A percentile compares a stretch with the other conserved stretches of the same genome.
These are phyloP conservation scores for Sechiopsis laciniata DNA, from an alignment of 306 rosid species.

Conservation along the genomic window DNA sequence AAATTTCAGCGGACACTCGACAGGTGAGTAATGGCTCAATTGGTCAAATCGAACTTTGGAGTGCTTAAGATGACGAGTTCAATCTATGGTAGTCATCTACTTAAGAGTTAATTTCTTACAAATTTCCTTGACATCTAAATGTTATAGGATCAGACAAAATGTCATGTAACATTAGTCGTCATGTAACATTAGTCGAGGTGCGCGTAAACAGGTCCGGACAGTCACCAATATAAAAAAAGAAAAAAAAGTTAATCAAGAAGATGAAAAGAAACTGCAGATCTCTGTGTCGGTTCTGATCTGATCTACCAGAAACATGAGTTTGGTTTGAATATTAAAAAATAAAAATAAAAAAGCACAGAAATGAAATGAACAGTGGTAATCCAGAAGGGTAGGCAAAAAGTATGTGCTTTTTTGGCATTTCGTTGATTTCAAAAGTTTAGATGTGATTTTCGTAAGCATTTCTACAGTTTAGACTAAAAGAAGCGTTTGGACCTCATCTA, in stretches of 20 bases:
- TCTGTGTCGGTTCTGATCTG: slow-evolving; percentile 11
- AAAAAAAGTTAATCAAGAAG: slow-evolving; percentile 13
- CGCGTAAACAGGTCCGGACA: no score
- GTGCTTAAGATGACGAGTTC: no score
- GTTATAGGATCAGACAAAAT: no score
- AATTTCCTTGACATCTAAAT: no score
- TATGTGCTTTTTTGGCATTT: neutral
- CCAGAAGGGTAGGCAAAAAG: neutral
- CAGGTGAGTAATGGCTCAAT: no score
- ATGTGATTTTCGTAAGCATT: no score
- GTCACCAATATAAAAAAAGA: no score
- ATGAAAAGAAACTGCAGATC: slow-evolving; percentile 1
- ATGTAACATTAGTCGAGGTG: no score
- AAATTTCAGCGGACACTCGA: neutral
- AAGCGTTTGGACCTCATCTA: neutral
- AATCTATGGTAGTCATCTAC: neutral
- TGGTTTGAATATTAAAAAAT: neutral
- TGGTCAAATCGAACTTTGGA: no score
- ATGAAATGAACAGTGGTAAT: neutral
- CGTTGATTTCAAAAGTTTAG: neutral
- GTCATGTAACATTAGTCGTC: no score
- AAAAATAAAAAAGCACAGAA: neutral
- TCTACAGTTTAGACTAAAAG: neutral
- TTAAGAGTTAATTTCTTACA: no score
- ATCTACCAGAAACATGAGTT: neutral